Evolutionary conservation across 257 asterid genomes (phyloP), one percentile per base, ranked within the genome.

Genomic region (Ilex aquifolium): DNA sequence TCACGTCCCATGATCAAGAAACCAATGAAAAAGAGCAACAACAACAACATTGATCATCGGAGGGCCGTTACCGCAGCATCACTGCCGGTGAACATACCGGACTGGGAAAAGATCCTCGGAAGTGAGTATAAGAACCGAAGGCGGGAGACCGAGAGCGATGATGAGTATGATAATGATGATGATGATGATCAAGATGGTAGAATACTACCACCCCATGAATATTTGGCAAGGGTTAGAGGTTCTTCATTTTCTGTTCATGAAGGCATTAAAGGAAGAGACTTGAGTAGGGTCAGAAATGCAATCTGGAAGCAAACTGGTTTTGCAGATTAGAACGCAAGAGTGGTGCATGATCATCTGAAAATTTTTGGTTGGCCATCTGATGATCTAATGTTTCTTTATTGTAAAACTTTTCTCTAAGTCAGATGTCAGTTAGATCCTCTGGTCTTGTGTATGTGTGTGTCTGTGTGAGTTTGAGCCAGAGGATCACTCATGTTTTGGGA

Each of bases 241-340:
- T 85, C 95, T 54, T 85, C 97, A 1, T 82, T 83, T 46, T 90
- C 97, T 29, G 95, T 90, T 44, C 97, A 90, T 39, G 95, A 90
- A 74, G 97, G 97, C 0, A 57, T 75, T 3, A 92, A 92, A 61
- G 99, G 99, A 9, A 87, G 99, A 77, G 99, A 92, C 66, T 60
- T 92, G 77, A 89, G 97, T 59, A 66, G 90, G 69, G 93, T 92
- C 11, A 79, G 98, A 69, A 79, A 92, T 76, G 97, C 97, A 4
- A 87, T 92, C 56, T 92, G 95, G 97, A 88, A 92, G 61, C 74
- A 82, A 42, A 87, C 77, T 2, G 99, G 99, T 2, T 92, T 87
- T 49, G 93, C 85, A 60, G 98, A 92, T 73, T 81, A 68, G 16
- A 21, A 21, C 27, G 1, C 27, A 21, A 21, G 27, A 21, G 27